Evolutionary conservation across 2,329 filamentous ascomycete species (phyloP), one percentile per base, ranked within the genome.

Genomic region (Cercospora zeina): DNA sequence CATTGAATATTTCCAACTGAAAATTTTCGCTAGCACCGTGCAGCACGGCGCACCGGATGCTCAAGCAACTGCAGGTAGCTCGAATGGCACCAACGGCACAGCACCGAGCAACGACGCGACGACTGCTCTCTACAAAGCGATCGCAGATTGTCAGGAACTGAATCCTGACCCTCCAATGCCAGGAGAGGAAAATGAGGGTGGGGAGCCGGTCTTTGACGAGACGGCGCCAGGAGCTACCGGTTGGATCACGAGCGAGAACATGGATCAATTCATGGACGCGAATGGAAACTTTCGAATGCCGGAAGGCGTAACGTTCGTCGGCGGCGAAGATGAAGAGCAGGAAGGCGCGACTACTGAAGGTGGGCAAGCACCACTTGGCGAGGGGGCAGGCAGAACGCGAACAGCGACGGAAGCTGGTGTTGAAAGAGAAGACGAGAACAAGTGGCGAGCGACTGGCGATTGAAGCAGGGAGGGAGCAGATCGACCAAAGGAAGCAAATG

Each of bases 191-290:
- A 76, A 74, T 0, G 85, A 85, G 1, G 85, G 83, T 1, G 80
- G 72, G 19, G 60, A 57, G 6, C 78, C 76, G 11, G 68, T 65
- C 4, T 75, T 76, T 49, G 73, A 74, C 36, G 75, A 81, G n/a
- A 85, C 87, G 0, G 84, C 89, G 75, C 88, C 89, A 0, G 89
- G 89, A 1, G 90, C 89, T 54, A 85, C 85, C 0, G 89, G 89
- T 0, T 93, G 90, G 90, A 92, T 97, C 72, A 97, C 93, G 14
- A 89, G 90, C 8, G 93, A 96, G 61, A 97, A 97, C 70, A 87
- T 96, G 74, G 82, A 89, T 66, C 85, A 96, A 68, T 96, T 87
- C 72, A 90, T 95, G 75, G 90, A 95, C 69, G 87, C 84, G 65
- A 83, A 92, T 8, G 91, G 91, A 2, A 92, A 93, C 72, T 93